Conservation (phyloP, 305 asterid genomes). For the Striga hermonthica region DNA sequence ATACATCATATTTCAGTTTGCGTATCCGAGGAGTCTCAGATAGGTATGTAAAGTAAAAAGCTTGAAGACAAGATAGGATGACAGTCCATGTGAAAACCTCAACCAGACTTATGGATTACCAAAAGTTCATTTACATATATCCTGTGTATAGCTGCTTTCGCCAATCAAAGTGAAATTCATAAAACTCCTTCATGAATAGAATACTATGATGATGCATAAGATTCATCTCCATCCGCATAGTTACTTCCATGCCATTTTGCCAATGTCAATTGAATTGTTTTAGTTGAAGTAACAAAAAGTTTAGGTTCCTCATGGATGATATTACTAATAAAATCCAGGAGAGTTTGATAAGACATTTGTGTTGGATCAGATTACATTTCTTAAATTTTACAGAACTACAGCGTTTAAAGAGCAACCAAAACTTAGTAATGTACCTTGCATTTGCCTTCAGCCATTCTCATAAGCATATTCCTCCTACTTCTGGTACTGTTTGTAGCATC, state of each 20-base stretch:
- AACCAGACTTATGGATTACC: conserved; percentile 5
- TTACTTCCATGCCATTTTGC: too few species aligned
- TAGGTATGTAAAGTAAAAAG: conserved; percentile 13
- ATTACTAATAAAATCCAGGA: too few species aligned
- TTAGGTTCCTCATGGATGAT: too few species aligned
- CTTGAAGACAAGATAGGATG: conserved; percentile 11
- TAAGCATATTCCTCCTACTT: conserved; percentile 90
- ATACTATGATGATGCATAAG: conserved; percentile 6
- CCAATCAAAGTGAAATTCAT: neutral
- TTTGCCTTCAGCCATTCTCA: conserved; percentile 94
- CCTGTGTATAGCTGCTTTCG: conserved; percentile 9
- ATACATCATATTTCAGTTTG: conserved; percentile 18
- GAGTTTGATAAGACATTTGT: too few species aligned
- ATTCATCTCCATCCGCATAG: conserved; percentile 4
- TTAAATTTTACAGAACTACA: too few species aligned
- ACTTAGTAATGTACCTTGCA: conserved; percentile 70
- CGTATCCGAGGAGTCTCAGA: conserved; percentile 26
- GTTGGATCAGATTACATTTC: too few species aligned
- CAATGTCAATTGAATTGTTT: too few species aligned
- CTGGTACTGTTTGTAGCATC: conserved; percentile 97
- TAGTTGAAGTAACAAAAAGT: too few species aligned
- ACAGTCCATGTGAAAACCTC: conserved; percentile 20
- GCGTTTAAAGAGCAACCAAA: conserved; percentile 12
- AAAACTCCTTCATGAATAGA: conserved; percentile 8
- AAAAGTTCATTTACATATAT: conserved; percentile 5